A percentile compares a stretch with the other conserved stretches of the same genome.
Evolutionary conservation across 192 early-diverging fungal species (phyloP).

Genomic region (Rhizoclosmatium sp.): DNA sequence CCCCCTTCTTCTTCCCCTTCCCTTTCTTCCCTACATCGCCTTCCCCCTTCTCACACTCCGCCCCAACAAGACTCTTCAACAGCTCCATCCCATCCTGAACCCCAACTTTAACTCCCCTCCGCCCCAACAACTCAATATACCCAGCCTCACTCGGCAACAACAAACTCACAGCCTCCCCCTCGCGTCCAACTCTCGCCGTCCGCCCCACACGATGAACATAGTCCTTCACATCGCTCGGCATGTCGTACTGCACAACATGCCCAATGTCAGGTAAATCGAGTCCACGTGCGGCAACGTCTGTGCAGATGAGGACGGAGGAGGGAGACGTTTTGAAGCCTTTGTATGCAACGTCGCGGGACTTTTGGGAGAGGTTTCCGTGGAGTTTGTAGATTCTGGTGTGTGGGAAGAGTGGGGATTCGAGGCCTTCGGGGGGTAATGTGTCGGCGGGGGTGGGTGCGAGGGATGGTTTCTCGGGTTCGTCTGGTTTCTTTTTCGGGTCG

Average conservation of each 20-base stretch:
- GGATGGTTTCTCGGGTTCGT: not conserved
- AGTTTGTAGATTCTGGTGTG: constrained; percentile 80
- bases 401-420: constrained; percentile 70
- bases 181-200: constrained; percentile 92
- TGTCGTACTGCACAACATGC: constrained; percentile 95
- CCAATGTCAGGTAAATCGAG: constrained; percentile 95
- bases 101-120: constrained; percentile 56
- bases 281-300: constrained; percentile 97
- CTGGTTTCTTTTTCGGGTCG: constrained; percentile 20
- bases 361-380: constrained; percentile 88
- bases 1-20: constrained; percentile 57
- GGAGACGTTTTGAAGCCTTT: constrained; percentile 67
- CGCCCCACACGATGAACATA: constrained; percentile 98
- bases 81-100: constrained; percentile 30
- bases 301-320: constrained; percentile 84
- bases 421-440: constrained; percentile 41
- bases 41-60: constrained; percentile 27
- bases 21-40: not conserved
- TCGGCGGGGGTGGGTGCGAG: constrained; percentile 38
- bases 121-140: constrained; percentile 72
- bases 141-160: constrained; percentile 85
- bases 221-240: constrained; percentile 90
- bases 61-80: constrained; percentile 22
- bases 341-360: constrained; percentile 78
- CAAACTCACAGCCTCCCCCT: constrained; percentile 86